phyloP scores from a whole-genome alignment of 2,329 filamentous ascomycete genomes.

The Colletotrichum neosansevieriae region DNA sequence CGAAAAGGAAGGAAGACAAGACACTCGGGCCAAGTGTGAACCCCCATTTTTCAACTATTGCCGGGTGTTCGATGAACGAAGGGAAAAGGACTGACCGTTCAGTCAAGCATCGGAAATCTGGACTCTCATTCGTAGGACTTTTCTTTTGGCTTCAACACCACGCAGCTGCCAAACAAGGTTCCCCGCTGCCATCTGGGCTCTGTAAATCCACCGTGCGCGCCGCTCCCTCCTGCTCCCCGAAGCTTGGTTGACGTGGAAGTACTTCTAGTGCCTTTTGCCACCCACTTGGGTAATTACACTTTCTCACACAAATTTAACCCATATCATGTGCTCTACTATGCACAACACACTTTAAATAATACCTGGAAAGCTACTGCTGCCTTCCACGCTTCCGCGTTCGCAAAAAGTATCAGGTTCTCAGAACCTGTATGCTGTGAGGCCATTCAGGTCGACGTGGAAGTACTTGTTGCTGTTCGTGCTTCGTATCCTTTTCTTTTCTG shows the following conservation, averaged over 20 bases:
- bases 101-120: slow-evolving; percentile 1
- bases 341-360: no score
- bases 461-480: not conserved
- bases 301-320: no score
- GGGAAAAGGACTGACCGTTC: slow-evolving; percentile 7
- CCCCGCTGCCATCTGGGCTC: slow-evolving; percentile 6
- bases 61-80: not conserved
- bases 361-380: no score
- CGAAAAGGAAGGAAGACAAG: not conserved
- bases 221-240: not conserved
- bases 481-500: slow-evolving; percentile 1
- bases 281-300: no score
- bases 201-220: not conserved
- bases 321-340: no score
- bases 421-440: no score
- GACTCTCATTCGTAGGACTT: slow-evolving; percentile 11
- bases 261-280: no score
- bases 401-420: no score
- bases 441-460: not conserved
- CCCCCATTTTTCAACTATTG: not conserved
- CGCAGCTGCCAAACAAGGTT: slow-evolving; percentile 9
- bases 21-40: not conserved
- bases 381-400: no score
- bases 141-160: not conserved
- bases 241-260: slow-evolving; percentile 2